A percentile compares a stretch with the other conserved stretches of the same genome.
phyloP scores from a whole-genome alignment of 352 stramenopile genomes.

The Phytophthora niederhauseri region DNA sequence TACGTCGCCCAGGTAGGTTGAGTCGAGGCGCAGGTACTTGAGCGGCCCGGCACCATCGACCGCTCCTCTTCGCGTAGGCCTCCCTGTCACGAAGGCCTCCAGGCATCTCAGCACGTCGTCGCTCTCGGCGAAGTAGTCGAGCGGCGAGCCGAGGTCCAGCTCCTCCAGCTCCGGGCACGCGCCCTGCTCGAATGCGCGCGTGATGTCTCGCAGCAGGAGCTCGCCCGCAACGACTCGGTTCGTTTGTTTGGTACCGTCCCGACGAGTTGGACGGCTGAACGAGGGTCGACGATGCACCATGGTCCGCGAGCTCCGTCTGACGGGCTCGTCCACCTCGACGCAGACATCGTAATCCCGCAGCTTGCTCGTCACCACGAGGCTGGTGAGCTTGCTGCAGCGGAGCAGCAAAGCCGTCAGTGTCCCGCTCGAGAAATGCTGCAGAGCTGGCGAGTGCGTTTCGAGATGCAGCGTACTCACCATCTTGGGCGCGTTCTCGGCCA shows the following conservation, averaged over 20 bases:
- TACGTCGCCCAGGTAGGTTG: conserved; percentile 59
- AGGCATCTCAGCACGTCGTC: conserved; percentile 49
- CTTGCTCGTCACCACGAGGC: conserved; percentile 54
- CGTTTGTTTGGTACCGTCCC: conserved; percentile 4
- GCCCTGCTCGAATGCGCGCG: conserved; percentile 35
- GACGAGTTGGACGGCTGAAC: conserved; percentile 23
- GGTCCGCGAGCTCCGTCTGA: background rate
- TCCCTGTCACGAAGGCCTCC: conserved; percentile 36
- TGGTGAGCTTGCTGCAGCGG: conserved; percentile 40
- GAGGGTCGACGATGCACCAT: conserved; percentile 22
- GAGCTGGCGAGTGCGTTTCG: conserved; percentile 35
- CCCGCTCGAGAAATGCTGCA: conserved; percentile 35
- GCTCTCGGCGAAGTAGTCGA: conserved; percentile 65
- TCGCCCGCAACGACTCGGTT: conserved; percentile 21
- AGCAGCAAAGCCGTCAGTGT: conserved; percentile 41
- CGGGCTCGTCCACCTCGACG: background rate
- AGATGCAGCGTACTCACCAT: conserved; percentile 54
- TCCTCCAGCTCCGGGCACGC: conserved; percentile 42
- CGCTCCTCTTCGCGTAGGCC: conserved; percentile 2
- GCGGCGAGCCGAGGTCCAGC: conserved; percentile 48
- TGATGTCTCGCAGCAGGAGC: conserved; percentile 29
- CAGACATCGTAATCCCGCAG: conserved; percentile 1
- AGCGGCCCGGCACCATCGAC: conserved; percentile 13
- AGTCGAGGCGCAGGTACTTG: conserved; percentile 49
- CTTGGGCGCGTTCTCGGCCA: conserved; percentile 38